Conservation (phyloP, 352 stramenopile genomes). For the Albugo candida region DNA sequence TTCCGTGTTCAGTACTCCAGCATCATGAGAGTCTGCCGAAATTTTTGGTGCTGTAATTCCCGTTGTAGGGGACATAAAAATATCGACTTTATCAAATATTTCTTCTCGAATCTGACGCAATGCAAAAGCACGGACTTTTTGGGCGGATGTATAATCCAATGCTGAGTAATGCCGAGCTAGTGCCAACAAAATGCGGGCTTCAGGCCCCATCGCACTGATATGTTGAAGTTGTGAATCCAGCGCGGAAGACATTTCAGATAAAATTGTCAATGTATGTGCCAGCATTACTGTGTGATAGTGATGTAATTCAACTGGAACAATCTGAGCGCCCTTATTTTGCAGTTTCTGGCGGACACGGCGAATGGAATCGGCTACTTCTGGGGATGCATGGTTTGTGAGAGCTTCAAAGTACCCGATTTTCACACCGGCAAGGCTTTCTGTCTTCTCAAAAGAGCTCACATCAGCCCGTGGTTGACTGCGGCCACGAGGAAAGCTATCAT, state of each 20-base stretch:
- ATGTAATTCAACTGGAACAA: conserved; percentile 60
- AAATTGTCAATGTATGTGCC: conserved; percentile 65
- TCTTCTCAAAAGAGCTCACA: conserved; percentile 34
- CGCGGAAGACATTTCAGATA: conserved; percentile 54
- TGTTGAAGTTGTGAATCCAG: conserved; percentile 42
- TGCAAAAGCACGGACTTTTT: conserved; percentile 69
- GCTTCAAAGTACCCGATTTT: conserved; percentile 61
- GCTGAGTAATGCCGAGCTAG: conserved; percentile 45
- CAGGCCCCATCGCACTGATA: conserved; percentile 34
- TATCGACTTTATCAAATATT: conserved; percentile 71
- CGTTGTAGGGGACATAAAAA: conserved; percentile 75
- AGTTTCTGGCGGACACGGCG: conserved; percentile 29
- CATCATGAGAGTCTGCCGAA: conserved; percentile 34
- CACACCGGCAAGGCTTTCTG: conserved; percentile 32
- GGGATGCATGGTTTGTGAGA: conserved; percentile 51
- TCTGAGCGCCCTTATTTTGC: conserved; percentile 27
- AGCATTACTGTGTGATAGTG: conserved; percentile 62
- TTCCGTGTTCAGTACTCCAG: conserved; percentile 14
- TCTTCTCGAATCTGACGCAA: conserved; percentile 48
- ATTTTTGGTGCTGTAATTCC: conserved; percentile 60
- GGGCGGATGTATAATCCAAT: conserved; percentile 66
- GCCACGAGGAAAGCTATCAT: conserved; percentile 23
- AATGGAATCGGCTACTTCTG: conserved; percentile 27
- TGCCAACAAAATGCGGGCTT: conserved; percentile 50
- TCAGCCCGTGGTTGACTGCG: conserved; percentile 26